Base-by-base conservation (phyloP, 2,329 filamentous ascomycete genomes). In the Lecanicillium sp. region DNA sequence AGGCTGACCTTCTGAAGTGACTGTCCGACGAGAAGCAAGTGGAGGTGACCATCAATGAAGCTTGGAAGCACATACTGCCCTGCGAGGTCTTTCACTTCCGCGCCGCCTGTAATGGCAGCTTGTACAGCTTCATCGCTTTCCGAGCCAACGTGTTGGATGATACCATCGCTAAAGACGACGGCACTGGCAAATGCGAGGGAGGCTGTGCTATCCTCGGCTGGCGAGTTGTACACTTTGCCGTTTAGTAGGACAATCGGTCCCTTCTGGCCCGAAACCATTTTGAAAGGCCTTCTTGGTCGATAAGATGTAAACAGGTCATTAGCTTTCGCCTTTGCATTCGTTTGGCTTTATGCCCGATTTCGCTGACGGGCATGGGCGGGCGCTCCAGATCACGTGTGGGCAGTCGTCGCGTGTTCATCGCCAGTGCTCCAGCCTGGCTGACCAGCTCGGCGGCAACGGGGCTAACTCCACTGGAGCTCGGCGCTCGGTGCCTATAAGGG, bases 11-110 rank as follows among this genome's bases (percentile, higher is more conserved):
- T 76, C 19, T 60, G 64, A 14, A 77, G 59, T 0, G 71, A 67
- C 44, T 75, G 71, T 2, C 73, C 74, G 1, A 75, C 60, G 9
- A 72, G 58, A 0, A 77, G 60, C 9, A 78, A 60, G 48, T 78
- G 74, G 55, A 75, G 65, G 44, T 78, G 74, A 5, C 70, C 72
- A 42, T 78, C 74, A 29, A 77, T 68, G 55, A 78, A 77, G 12
- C 72, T 66, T 0, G 74, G 73, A 2, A 77, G 58, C 3, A 77
- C 57, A 2, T 60, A 62, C 17, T 50, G 51, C 2, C 60, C 58
- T 2, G 36, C 37, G 3, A 65, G 39, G 22, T 65, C 53, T 19
- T 49, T 46, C 14, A 49, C 31, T 8, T 33, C 27, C 18, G 49
- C 51, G 13, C 51, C 56, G 3, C 43, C 42, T 4, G 44, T 39